Conservation (phyloP, 2,329 filamentous ascomycete genomes). For the Fusarium poae region DNA sequence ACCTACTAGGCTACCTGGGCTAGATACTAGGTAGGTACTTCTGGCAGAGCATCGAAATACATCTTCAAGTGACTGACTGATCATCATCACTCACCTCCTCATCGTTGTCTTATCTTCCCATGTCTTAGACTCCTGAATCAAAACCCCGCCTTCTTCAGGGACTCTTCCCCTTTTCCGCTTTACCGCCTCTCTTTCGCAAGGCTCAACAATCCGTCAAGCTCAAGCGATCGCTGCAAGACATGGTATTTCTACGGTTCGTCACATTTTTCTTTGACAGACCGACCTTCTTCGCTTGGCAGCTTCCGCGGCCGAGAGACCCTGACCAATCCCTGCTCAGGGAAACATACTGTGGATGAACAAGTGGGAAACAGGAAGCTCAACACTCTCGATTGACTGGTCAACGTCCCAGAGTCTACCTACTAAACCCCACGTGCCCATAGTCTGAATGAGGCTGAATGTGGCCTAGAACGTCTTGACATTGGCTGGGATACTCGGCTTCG, state of each 20-base stretch:
- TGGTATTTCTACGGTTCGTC: constrained; percentile 7
- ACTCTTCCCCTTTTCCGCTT: constrained; percentile 1
- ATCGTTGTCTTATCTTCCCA: constrained; percentile 8
- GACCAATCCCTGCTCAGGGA: constrained; percentile 38
- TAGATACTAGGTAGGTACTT: not conserved
- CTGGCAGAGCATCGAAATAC: not conserved
- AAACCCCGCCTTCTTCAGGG: constrained; percentile 10
- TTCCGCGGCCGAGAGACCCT: constrained; percentile 26
- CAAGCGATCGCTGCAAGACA: constrained; percentile 1
- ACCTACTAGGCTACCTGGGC: not conserved
- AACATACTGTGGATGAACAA: constrained; percentile 21
- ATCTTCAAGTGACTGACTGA: not conserved
- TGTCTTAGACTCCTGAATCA: constrained; percentile 8
- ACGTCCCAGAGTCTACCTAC: too few species aligned
- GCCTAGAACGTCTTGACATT: constrained; percentile 47
- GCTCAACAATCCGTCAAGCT: constrained; percentile 11
- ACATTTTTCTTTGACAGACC: constrained; percentile 25
- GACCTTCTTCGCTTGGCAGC: constrained; percentile 30
- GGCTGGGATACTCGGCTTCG: constrained; percentile 29
- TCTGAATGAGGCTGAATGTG: constrained; percentile 49
- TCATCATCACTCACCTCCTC: constrained; percentile 2
- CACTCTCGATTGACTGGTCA: constrained; percentile 13
- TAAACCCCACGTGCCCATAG: constrained; percentile 47
- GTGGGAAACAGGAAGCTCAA: constrained; percentile 23
- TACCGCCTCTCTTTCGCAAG: constrained; percentile 16